Base-by-base conservation (phyloP, 2,329 filamentous ascomycete species). In the Pyricularia pennisetigena region DNA sequence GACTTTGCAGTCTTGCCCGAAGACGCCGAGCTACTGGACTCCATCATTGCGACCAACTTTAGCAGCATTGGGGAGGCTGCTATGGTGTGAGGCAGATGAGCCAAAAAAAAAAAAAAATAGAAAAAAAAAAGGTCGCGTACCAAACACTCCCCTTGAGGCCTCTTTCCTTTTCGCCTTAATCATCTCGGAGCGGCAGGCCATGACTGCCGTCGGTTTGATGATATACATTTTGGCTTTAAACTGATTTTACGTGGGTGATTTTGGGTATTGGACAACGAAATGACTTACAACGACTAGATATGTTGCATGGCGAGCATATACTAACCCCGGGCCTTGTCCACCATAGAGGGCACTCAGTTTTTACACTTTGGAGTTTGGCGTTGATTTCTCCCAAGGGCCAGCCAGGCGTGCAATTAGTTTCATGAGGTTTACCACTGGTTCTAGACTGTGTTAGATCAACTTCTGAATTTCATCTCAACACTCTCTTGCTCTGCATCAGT, bases 41-140 rank as follows among this genome's bases (percentile, higher is more conserved):
- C 74, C 68, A 71, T 82, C 66, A 78, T 82, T 57, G 74, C 74
- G 69, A 78, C 77, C 24, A 82, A 82, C 69, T 76, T 80, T 72
- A 75, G 54, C 28, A 14, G 35, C 59, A 28, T 62, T 23, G 59
- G 4, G 1, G 24, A 62, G 59, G 59, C 8, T 28, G 23, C 59
- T 4, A 4, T 29, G 59, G 24, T 28, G 23, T 14, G 7, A 26
- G 6, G 57, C 23, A 10, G n/a, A 59, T 24, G n/a, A 61, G 20
- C n/a, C 5, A 2, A n/a, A n/a, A n/a, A n/a, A n/a, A n/a, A n/a
- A n/a, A n/a, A n/a, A n/a, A n/a, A n/a, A n/a, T n/a, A n/a, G n/a
- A n/a, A n/a, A n/a, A n/a, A n/a, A n/a, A n/a, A n/a, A 14, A 41
- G 35, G 35, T 20, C 35, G 35, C 35, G 35, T 41, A 26, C 57